Evolutionary conservation across 495 filamentous ascomycete species (phyloP).

Genomic region (Baudoinia panamericana): DNA sequence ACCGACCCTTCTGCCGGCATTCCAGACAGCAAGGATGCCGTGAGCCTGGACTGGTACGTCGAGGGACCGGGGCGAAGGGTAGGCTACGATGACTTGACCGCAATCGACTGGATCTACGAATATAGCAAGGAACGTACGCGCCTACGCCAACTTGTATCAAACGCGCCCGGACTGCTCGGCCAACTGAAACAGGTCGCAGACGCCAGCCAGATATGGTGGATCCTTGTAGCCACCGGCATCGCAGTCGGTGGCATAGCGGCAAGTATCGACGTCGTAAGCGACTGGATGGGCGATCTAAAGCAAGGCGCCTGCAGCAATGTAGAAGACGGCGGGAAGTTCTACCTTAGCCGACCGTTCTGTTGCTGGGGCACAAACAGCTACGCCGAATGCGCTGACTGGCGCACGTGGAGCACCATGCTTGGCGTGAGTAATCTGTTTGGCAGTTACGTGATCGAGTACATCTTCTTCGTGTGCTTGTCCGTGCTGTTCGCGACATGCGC

Average conservation of each 20-base stretch:
- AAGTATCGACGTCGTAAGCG: conserved; percentile 77
- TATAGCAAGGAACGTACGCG: conserved; percentile 93
- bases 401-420: conserved; percentile 65
- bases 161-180: conserved; percentile 57
- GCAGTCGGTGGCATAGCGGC: conserved; percentile 75
- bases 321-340: conserved; percentile 67
- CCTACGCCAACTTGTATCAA: conserved; percentile 58
- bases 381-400: conserved; percentile 65
- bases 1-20: conserved; percentile 21
- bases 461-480: conserved; percentile 71
- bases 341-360: conserved; percentile 80
- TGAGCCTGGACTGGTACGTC: conserved; percentile 69
- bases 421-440: conserved; percentile 51
- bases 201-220: conserved; percentile 78
- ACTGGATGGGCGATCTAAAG: conserved; percentile 92
- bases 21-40: conserved; percentile 49
- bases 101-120: conserved; percentile 99
- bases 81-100: conserved; percentile 90
- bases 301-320: conserved; percentile 72
- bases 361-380: conserved; percentile 68
- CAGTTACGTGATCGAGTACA: conserved; percentile 67
- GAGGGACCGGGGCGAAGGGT: conserved; percentile 85
- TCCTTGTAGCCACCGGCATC: conserved; percentile 67
- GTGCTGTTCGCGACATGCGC: conserved; percentile 73
- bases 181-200: conserved; percentile 61